A percentile compares a stretch with the other conserved stretches of the same genome.
Conservation (phyloP, 352 stramenopile species). For the Globisporangium lucens region DNA sequence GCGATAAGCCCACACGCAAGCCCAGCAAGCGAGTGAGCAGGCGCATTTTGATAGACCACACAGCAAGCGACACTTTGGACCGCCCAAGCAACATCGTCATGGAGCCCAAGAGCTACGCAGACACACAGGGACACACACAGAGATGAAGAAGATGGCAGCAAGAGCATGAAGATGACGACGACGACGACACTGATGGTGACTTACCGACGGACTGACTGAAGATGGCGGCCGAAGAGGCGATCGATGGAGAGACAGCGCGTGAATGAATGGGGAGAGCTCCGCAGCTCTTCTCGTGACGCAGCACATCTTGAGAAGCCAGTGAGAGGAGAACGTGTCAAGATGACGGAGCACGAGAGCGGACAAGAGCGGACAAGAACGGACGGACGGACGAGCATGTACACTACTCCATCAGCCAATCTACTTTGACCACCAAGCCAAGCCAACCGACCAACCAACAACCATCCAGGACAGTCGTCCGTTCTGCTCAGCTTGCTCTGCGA, state of each 20-base stretch:
- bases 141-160: background rate
- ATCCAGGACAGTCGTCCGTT: too few species aligned
- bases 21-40: background rate
- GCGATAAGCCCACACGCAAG: background rate
- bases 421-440: background rate
- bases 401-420: background rate
- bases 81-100: background rate
- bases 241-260: background rate
- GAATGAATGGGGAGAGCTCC: background rate
- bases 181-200: background rate
- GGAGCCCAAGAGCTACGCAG: background rate
- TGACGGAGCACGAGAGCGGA: background rate
- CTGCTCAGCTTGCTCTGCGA: too few species aligned
- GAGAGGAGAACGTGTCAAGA: background rate
- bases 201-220: background rate
- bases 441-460: background rate
- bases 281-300: background rate
- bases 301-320: background rate
- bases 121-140: background rate
- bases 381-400: background rate
- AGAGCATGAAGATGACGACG: background rate
- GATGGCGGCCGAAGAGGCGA: background rate
- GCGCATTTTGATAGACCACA: slow-evolving; percentile 5
- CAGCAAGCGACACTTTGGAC: background rate
- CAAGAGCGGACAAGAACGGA: background rate